Base-by-base conservation (phyloP, 1,284 basidiomycete species). In the Rhodotorula sp. region DNA sequence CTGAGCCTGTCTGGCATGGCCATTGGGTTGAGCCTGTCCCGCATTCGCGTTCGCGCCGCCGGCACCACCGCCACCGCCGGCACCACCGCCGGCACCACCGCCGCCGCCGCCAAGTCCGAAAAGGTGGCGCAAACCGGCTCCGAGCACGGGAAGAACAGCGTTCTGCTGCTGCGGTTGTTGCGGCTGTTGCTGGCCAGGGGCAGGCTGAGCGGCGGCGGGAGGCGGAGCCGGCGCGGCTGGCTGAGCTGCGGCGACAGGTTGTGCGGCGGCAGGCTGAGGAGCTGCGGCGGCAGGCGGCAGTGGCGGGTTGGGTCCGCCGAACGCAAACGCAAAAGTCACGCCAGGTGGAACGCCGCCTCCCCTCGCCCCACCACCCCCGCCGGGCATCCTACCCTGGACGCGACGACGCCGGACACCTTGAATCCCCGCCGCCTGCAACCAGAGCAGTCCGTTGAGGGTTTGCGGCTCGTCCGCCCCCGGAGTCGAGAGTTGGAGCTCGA, bases 391-490 rank as follows among this genome's bases (percentile, higher is more conserved):
- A 15, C 39, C 39, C n/a, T 46, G 34, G 6, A 47, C n/a, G 21
- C 34, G n/a, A 12, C 58, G 34, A 34, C 21, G 18, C 18, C 49
- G 49, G n/a, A 34, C 58, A 39, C 59, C 59, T 5, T n/a, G 18
- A 5, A 29, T 29, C 46, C 62, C 51, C 34, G 49, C 49, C 31
- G 34, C 12, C 3, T 39, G 31, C 34, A 39, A 18, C 20, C 52
- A 26, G 39, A 49, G 34, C 49, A 63, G 26, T 15, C 62, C 52
- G 18, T 14, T 52, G 21, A 43, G 39, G 12, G 46, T 5, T 7
- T 71, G 65, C 20, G 65, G 62, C 8, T n/a, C 3, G 26, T 71
- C 69, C 26, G 62, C 65, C 0, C 20, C 14, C 2, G 69, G 69
- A 2, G 58, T 64, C 52, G 65, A 58, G 34, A 71, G 6, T 15